These are phyloP conservation scores for Melanopsichium pennsylvanicum DNA, from an alignment of 1,284 basidiomycete genomes.

Conservation along the genomic window DNA sequence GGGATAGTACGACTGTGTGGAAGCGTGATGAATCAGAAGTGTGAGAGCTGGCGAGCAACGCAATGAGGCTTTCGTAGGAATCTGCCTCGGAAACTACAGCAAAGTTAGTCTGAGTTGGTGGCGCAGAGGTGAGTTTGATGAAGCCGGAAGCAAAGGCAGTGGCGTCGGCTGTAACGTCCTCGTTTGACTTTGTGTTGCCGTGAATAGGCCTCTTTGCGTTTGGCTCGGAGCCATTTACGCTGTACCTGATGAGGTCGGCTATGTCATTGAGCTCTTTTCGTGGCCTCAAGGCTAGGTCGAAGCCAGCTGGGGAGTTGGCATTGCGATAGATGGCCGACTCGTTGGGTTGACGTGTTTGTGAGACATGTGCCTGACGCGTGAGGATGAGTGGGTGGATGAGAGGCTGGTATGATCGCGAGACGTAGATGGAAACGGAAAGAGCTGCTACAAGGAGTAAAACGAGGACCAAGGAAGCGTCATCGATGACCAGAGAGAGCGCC, in stretches of 20 bases:
- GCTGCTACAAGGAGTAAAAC: constrained; percentile 46
- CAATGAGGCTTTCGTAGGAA: constrained; percentile 36
- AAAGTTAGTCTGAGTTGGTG: constrained; percentile 26
- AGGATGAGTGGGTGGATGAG: constrained; percentile 63
- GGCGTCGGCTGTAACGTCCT: constrained; percentile 41
- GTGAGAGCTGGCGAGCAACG: constrained; percentile 40
- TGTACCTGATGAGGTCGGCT: constrained; percentile 41
- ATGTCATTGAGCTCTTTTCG: constrained; percentile 46
- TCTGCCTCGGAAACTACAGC: constrained; percentile 40
- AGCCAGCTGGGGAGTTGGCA: constrained; percentile 61
- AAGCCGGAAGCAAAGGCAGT: constrained; percentile 49
- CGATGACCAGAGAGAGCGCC: constrained; percentile 54
- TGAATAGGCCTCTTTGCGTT: constrained; percentile 32
- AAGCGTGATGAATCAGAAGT: constrained; percentile 33
- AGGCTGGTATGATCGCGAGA: constrained; percentile 53
- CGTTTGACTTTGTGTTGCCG: constrained; percentile 32
- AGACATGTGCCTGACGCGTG: constrained; percentile 59
- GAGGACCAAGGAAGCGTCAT: constrained; percentile 56
- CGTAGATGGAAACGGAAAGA: constrained; percentile 45
- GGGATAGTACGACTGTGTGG: constrained; percentile 38
- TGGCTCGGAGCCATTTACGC: constrained; percentile 29
- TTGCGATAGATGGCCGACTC: constrained; percentile 64
- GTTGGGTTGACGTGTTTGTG: constrained; percentile 45
- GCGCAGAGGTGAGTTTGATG: constrained; percentile 34
- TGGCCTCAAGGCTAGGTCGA: constrained; percentile 59